Conservation (phyloP, 768 basidiomycete species). For the Krasilnikovozyma curviuscula region DNA sequence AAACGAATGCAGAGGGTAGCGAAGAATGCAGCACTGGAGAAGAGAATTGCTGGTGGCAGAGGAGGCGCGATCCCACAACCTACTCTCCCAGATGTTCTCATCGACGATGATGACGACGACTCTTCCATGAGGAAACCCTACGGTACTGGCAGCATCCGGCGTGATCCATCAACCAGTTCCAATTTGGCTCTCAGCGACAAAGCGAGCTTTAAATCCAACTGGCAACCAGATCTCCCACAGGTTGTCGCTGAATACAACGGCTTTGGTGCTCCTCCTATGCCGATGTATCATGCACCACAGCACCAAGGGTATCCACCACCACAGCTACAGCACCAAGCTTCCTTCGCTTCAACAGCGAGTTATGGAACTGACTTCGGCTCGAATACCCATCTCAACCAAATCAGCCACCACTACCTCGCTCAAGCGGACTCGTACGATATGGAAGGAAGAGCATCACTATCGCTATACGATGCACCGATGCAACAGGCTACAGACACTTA, state of each 20-base stretch:
- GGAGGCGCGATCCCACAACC: conserved; percentile 80
- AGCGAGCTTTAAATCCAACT: background rate
- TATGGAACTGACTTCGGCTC: too few relatives aligned
- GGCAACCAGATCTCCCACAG: background rate
- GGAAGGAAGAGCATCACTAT: too few relatives aligned
- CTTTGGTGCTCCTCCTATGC: conserved; percentile 1
- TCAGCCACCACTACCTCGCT: too few relatives aligned
- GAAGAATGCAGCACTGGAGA: conserved; percentile 59
- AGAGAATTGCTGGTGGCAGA: conserved; percentile 85
- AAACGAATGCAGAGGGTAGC: conserved; percentile 68
- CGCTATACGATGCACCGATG: too few relatives aligned
- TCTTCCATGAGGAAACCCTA: background rate
- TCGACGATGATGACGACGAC: conserved; percentile 47
- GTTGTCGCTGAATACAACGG: background rate
- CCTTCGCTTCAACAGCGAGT: too few relatives aligned
- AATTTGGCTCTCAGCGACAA: background rate
- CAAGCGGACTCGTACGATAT: too few relatives aligned
- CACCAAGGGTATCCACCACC: too few relatives aligned
- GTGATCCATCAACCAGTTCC: background rate
- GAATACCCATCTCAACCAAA: too few relatives aligned
- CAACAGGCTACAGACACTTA: too few relatives aligned
- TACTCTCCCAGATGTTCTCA: conserved; percentile 75
- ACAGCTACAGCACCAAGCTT: too few relatives aligned
- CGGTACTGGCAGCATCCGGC: background rate
- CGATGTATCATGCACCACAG: conserved; percentile 1